Evolutionary conservation across 352 stramenopile species (phyloP).

Genomic region (Globisporangium emineosum): DNA sequence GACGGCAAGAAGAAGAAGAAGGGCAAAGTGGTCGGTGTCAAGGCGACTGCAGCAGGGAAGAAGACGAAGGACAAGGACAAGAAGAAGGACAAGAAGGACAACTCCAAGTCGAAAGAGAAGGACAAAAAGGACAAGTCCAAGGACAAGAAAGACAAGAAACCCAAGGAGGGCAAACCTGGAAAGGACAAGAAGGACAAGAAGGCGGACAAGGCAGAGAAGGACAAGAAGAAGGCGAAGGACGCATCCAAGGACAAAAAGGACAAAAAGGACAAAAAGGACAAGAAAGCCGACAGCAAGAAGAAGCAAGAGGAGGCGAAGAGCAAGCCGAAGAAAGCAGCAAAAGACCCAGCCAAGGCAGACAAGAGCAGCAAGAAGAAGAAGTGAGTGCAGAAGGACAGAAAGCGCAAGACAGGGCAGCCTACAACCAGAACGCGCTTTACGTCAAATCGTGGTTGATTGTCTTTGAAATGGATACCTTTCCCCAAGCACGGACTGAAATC

Average conservation of each 20-base stretch:
- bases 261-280: slow-evolving; percentile 18
- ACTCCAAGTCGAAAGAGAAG: too few relatives aligned
- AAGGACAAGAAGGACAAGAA: background rate
- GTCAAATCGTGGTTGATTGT: background rate
- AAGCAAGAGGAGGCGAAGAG: background rate
- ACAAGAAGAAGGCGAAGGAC: background rate
- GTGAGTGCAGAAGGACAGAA: background rate
- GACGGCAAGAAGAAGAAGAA: slow-evolving; percentile 32
- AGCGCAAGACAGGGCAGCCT: too few relatives aligned
- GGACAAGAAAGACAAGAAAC: slow-evolving; percentile 21
- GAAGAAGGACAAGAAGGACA: slow-evolving; percentile 15
- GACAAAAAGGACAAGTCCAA: slow-evolving; percentile 24
- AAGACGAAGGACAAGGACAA: slow-evolving; percentile 25
- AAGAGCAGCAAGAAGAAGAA: slow-evolving; percentile 2
- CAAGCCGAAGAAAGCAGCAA: background rate
- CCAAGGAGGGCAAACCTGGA: too few relatives aligned
- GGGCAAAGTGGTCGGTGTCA: slow-evolving; percentile 24
- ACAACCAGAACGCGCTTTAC: too few relatives aligned
- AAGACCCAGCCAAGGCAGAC: background rate
- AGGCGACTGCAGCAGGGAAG: slow-evolving; percentile 10
- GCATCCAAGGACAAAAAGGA: background rate
- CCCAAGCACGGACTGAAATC: background rate
- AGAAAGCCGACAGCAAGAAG: background rate
- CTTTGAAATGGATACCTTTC: background rate
- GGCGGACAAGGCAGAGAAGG: too few relatives aligned